Conservation (phyloP, 2,329 filamentous ascomycete genomes). For the Paradendryphiella salina region DNA sequence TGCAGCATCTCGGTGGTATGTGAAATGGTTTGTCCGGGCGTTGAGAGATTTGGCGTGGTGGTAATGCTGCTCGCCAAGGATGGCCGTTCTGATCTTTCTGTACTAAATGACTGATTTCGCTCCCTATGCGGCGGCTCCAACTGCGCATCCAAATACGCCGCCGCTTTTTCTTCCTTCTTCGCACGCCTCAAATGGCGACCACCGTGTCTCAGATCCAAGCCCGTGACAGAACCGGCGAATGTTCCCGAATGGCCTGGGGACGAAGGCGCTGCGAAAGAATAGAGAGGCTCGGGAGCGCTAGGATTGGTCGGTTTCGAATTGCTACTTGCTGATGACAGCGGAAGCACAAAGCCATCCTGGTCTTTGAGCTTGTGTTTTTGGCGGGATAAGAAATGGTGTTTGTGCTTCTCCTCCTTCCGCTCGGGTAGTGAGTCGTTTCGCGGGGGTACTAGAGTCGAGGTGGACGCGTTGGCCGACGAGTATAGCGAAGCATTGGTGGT, state of each 20-base stretch:
- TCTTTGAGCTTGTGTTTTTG: constrained; percentile 76
- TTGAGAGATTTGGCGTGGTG: constrained; percentile 26
- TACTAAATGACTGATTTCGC: constrained; percentile 46
- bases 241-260: constrained; percentile 68
- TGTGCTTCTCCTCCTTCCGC: constrained; percentile 72
- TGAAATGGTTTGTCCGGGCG: constrained; percentile 35
- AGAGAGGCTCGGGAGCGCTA: constrained; percentile 72
- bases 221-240: constrained; percentile 82
- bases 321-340: constrained; percentile 74
- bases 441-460: constrained; percentile 70
- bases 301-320: constrained; percentile 77
- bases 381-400: constrained; percentile 76
- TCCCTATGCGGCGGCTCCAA: constrained; percentile 42
- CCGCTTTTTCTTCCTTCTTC: constrained; percentile 58
- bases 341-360: constrained; percentile 70
- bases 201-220: constrained; percentile 76
- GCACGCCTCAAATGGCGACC: constrained; percentile 78
- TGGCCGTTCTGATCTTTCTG: constrained; percentile 46
- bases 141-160: constrained; percentile 41
- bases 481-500: constrained; percentile 67
- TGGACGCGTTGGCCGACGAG: constrained; percentile 73
- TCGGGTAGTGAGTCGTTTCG: constrained; percentile 51
- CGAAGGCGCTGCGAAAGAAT: constrained; percentile 75
- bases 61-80: constrained; percentile 29
- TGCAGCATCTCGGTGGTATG: constrained; percentile 49